phyloP scores from a whole-genome alignment of 345 rosid species.

The Moricandia arvensis region DNA sequence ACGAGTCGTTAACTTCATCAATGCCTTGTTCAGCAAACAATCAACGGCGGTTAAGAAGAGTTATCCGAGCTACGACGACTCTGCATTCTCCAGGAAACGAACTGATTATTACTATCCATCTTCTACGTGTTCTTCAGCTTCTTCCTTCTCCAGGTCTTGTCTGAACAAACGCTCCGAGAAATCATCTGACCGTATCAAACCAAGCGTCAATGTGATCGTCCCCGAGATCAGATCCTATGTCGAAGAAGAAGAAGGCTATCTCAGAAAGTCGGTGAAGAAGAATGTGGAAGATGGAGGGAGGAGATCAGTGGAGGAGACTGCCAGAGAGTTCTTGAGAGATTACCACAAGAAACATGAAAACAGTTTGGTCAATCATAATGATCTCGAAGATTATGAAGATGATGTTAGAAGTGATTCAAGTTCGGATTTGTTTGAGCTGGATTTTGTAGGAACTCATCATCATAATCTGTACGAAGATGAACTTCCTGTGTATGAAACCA shows the following conservation, averaged over 20 bases:
- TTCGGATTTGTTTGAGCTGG: conserved; percentile 81
- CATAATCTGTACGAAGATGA: conserved; percentile 73
- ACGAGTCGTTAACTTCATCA: conserved; percentile 62
- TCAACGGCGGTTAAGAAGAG: conserved; percentile 43
- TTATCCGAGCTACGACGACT: conserved; percentile 34
- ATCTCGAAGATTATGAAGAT: conserved; percentile 23
- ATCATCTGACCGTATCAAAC: no score
- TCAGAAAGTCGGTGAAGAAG: no score
- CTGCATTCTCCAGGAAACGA: background rate
- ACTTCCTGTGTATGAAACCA: conserved; percentile 93
- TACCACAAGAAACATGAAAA: conserved; percentile 49
- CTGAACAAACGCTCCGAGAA: no score
- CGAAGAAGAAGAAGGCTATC: no score
- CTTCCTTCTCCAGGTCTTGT: no score
- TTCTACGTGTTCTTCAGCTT: conserved; percentile 57
- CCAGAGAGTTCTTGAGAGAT: conserved; percentile 58
- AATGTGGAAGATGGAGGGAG: no score
- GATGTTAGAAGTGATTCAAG: conserved; percentile 48
- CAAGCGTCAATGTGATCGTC: no score
- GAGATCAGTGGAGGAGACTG: conserved; percentile 61
- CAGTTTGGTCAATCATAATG: conserved; percentile 21
- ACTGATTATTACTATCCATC: conserved; percentile 47
- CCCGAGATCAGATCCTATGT: no score
- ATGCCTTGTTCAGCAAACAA: conserved; percentile 55
- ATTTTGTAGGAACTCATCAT: conserved; percentile 53